phyloP scores from a whole-genome alignment of 176 grass and related monocot species.

The Themeda triandra region DNA sequence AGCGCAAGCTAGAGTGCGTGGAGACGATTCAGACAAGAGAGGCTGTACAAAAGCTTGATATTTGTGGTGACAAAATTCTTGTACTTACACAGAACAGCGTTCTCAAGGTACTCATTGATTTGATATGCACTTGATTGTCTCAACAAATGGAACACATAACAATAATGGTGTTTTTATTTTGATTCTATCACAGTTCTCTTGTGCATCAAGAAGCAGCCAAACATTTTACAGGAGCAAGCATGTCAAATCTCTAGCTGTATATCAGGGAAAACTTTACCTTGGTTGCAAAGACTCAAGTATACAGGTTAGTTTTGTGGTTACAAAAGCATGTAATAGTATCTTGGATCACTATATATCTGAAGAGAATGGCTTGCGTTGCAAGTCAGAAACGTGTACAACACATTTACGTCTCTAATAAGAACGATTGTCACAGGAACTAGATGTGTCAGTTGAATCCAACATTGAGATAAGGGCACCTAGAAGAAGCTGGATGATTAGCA shows the following conservation, averaged over 20 bases:
- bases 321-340: not conserved
- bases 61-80: constrained; percentile 65
- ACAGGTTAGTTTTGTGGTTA: constrained; percentile 62
- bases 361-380: not conserved
- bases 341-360: constrained; percentile 23
- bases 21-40: constrained; percentile 90
- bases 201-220: constrained; percentile 67
- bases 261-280: constrained; percentile 83
- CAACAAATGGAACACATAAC: not conserved
- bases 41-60: constrained; percentile 63
- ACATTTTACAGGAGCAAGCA: constrained; percentile 83
- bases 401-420: not conserved
- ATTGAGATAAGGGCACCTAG: constrained; percentile 57
- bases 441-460: constrained; percentile 49
- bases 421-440: constrained; percentile 58
- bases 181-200: constrained; percentile 62
- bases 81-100: constrained; percentile 54
- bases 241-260: constrained; percentile 66
- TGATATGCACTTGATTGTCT: constrained; percentile 5
- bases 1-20: constrained; percentile 79
- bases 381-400: not conserved
- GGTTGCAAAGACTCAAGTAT: constrained; percentile 85
- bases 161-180: constrained; percentile 13
- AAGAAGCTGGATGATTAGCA: constrained; percentile 69
- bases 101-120: constrained; percentile 55